Conservation (phyloP, 257 asterid species). For the Capsicum chinense region DNA sequence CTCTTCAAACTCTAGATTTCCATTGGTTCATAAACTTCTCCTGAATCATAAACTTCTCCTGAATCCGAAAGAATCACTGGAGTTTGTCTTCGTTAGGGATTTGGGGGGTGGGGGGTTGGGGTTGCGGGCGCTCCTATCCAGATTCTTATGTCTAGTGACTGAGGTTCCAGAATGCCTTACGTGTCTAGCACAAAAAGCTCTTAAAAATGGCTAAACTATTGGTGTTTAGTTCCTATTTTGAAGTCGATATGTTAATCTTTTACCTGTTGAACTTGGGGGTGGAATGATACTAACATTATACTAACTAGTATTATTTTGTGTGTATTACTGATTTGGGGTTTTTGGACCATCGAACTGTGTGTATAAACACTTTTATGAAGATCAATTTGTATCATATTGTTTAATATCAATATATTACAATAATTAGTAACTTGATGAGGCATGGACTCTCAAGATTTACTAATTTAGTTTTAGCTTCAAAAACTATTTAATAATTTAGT, state of each 20-base stretch:
- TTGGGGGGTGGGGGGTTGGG: neutral
- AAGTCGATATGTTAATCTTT: neutral
- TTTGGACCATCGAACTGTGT: constrained; percentile 10
- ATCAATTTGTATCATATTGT: constrained; percentile 20
- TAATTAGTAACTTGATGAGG: neutral
- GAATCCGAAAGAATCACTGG: neutral
- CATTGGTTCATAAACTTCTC: constrained; percentile 35
- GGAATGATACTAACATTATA: neutral
- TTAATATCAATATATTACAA: neutral
- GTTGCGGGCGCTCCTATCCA: neutral
- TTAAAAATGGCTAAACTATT: neutral
- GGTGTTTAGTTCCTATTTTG: neutral
- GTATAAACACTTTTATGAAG: constrained; percentile 12
- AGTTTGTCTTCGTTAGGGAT: neutral
- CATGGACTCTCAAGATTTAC: neutral
- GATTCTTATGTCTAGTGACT: neutral
- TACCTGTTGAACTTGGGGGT: neutral
- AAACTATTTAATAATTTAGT: neutral
- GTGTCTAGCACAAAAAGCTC: neutral
- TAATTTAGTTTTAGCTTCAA: neutral
- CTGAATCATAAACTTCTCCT: neutral
- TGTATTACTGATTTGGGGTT: neutral
- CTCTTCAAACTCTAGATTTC: constrained; percentile 62
- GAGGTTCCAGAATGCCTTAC: neutral
- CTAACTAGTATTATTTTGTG: neutral